Base-by-base conservation (phyloP, 768 basidiomycete genomes). In the Boletus sensibilis region DNA sequence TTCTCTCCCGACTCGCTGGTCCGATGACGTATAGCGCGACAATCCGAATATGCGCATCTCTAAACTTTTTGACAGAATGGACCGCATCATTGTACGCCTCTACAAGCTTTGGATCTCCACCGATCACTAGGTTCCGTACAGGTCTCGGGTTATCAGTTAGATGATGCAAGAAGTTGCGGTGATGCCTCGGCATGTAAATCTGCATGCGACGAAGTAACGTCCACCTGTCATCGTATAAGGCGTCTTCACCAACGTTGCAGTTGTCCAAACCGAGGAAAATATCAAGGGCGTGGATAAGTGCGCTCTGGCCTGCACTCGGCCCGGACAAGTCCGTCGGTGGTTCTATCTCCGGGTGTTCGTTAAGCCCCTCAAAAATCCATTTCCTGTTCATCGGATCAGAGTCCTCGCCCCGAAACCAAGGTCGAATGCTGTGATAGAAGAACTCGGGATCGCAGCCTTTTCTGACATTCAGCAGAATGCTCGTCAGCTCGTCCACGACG, bases 301-400 rank as follows among this genome's bases (percentile, higher is more conserved):
- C 80, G 65, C 88, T 90, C 72, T 94, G 92, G 0, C 90, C 92
- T 2, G 92, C 92, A 60, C 85, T 88, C 9, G 92, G 87, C 2
- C 92, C 92, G 1, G 86, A 86, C 33, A 89, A 76, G 60, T 88
- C 81, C 7, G 71, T 74, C 1, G 80, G 80, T n/a, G 73, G 59
- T 10, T 65, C 64, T 8, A 82, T 72, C 4, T 72, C 74, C 0
- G 75, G 75, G 53, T 78, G 76, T 47, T 75, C 73, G 7, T 79
- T 80, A 10, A 83, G 71, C 4, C 87, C 88, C 50, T 86, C 80
- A 53, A 87, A 92, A 12, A 75, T 60, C 84, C 84, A 86, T 37
- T 67, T 73, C 21, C 80, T 71, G 33, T 72, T 58, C 9, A 58
- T 63, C 8, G 75, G 70, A 55, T 81, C 74, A 7, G 82, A 81